Conservation (phyloP, 805 yeast species). For the Wickerhamiella parazyma region DNA sequence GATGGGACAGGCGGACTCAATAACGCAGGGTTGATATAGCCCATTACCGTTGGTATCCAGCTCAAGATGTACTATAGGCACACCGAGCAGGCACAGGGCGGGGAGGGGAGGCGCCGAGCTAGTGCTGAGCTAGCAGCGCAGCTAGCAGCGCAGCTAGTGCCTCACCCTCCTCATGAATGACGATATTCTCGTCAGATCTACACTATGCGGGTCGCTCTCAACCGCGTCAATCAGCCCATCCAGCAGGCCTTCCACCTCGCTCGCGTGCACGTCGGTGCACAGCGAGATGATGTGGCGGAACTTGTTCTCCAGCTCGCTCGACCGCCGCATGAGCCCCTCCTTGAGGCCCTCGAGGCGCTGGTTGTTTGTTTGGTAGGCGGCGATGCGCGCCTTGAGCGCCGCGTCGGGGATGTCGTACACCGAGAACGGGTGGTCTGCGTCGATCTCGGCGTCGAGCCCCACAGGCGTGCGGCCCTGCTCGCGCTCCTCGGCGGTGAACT, state of each 20-base stretch:
- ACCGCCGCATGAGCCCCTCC: conserved; percentile 37
- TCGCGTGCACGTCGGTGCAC: conserved; percentile 78
- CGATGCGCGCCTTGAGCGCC: conserved; percentile 51
- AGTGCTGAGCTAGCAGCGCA: no score
- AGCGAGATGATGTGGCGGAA: conserved; percentile 79
- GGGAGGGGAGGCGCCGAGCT: background rate
- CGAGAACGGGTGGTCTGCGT: conserved; percentile 87
- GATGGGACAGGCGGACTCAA: conserved; percentile 21
- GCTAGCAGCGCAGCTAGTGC: background rate
- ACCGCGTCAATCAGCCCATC: conserved; percentile 84
- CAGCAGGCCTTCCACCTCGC: conserved; percentile 63
- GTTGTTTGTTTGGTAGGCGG: conserved; percentile 67
- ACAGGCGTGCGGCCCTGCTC: conserved; percentile 22
- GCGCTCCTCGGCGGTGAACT: conserved; percentile 31
- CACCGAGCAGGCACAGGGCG: conserved; percentile 23
- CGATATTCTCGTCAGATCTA: conserved; percentile 42
- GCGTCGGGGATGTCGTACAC: conserved; percentile 26
- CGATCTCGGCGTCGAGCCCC: conserved; percentile 42
- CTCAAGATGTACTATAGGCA: conserved; percentile 17
- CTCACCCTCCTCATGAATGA: conserved; percentile 36
- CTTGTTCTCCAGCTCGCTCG: conserved; percentile 50
- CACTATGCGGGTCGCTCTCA: conserved; percentile 66
- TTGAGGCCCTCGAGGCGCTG: conserved; percentile 40
- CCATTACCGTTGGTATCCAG: conserved; percentile 18
- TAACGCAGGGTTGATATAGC: conserved; percentile 17